Base-by-base conservation (phyloP, 2,329 filamentous ascomycete genomes). In the Massarina eburnea region DNA sequence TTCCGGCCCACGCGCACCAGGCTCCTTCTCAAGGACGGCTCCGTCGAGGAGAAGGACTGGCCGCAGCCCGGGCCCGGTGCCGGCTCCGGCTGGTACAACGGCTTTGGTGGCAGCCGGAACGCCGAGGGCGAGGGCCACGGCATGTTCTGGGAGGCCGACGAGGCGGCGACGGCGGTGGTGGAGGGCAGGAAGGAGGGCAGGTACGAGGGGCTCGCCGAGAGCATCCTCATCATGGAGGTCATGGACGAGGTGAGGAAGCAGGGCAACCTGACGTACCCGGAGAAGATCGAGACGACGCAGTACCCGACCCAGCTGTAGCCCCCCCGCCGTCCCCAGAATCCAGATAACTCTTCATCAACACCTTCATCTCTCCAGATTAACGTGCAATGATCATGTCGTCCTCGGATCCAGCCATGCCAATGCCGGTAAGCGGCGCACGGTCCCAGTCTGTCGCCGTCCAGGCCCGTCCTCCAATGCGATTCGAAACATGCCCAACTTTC, bases 91-190 rank as follows among this genome's bases (percentile, higher is more conserved):
- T 78, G 73, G 71, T 65, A 68, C 57, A 78, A 77, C 45, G 75
- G 75, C 22, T 78, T 77, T 45, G 72, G 70, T 14, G 68, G 62
- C 32, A 51, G 51, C 20, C 62, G 57, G 43, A 66, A 75, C 24
- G 73, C 80, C 46, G 81, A 82, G 21, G 79, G 76, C 12, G 71
- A 76, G 57, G 89, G 89, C 9, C 85, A 89, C 54, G 90, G 89
- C 39, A 94, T 95, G 88, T 94, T 89, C 73, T 92, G 86, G 86
- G 87, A 91, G 68, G 89, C 89, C 1, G 88, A 91, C 66, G 88
- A 90, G 74, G 86, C 82, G 54, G 88, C 85, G 21, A 78, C 84
- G 36, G 89, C 86, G 55, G 64, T 95, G 46, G 77, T 86, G 34
- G 89, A 94, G 65, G 88, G 89, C 18, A 83, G 83, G 71, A 80